phyloP scores from a whole-genome alignment of 2,329 filamentous ascomycete species.

The Aspergillus cejpii region DNA sequence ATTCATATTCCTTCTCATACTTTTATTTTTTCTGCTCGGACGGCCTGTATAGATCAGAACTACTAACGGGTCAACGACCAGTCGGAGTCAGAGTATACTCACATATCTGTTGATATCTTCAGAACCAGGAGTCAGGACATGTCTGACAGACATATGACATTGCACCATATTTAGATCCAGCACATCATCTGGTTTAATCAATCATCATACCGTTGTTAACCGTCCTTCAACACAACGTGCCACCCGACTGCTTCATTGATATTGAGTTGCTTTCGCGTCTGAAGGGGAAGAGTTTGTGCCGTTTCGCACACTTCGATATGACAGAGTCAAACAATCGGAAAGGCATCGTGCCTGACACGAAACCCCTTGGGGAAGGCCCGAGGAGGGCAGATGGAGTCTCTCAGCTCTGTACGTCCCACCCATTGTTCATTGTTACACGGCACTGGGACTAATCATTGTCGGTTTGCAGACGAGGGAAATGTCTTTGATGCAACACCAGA shows the following conservation, averaged over 20 bases:
- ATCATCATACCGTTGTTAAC: conserved; percentile 12
- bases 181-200: conserved; percentile 22
- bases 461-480: conserved; percentile 30
- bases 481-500: conserved; percentile 33
- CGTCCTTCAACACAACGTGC: neutral
- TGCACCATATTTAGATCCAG: conserved; percentile 28
- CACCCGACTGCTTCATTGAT: neutral
- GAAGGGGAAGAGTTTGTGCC: neutral
- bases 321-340: conserved; percentile 15
- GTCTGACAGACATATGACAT: conserved; percentile 14
- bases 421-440: neutral
- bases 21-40: neutral
- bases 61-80: too few relatives aligned
- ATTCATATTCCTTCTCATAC: neutral
- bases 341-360: conserved; percentile 17
- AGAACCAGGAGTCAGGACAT: too few relatives aligned
- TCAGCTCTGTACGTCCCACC: conserved; percentile 29
- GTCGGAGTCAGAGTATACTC: neutral
- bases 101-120: too few relatives aligned
- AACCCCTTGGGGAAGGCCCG: conserved; percentile 20
- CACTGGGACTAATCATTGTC: conserved; percentile 2
- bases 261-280: neutral
- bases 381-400: conserved; percentile 29
- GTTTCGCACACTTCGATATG: neutral
- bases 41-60: too few relatives aligned